Percentiles rank a stretch among this genome's conserved stretches.
Evolutionary conservation across 2,329 filamentous ascomycete genomes (phyloP).

Genomic region (Fusarium euwallaceae): DNA sequence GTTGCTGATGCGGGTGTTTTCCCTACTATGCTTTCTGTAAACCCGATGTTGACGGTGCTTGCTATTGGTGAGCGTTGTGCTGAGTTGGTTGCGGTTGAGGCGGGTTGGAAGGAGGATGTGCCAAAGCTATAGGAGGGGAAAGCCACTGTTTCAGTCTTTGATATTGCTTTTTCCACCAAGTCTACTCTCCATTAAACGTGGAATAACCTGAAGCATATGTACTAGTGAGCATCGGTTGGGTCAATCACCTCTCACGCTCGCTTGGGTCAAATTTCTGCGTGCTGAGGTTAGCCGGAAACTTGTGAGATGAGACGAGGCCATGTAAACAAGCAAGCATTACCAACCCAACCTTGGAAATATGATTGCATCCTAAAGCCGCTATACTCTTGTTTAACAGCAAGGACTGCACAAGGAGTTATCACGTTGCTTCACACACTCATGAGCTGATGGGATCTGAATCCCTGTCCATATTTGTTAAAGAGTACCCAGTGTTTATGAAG

Average conservation of each 20-base stretch:
- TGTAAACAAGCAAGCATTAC: too few relatives aligned
- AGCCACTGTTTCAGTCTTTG: neutral
- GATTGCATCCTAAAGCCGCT: too few relatives aligned
- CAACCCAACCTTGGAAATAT: too few relatives aligned
- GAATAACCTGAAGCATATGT: too few relatives aligned
- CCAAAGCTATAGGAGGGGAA: neutral
- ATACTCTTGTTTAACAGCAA: too few relatives aligned
- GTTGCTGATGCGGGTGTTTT: neutral
- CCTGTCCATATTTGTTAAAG: neutral
- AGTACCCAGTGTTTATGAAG: neutral
- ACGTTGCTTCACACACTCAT: too few relatives aligned
- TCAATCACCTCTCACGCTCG: neutral
- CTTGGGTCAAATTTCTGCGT: neutral
- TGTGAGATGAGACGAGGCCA: too few relatives aligned
- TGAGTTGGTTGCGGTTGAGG: neutral
- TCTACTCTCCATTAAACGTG: too few relatives aligned
- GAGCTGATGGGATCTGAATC: neutral
- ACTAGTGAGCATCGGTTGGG: neutral
- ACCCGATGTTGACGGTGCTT: neutral
- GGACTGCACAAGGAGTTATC: too few relatives aligned
- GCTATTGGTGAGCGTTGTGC: neutral
- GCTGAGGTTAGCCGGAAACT: neutral
- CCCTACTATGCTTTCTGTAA: neutral
- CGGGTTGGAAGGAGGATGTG: neutral
- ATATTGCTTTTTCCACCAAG: neutral